A percentile compares a stretch with the other conserved stretches of the same genome.
These are phyloP conservation scores for Trichoderma atroviride DNA, from an alignment of 2,329 filamentous ascomycete genomes.

Conservation along the genomic window DNA sequence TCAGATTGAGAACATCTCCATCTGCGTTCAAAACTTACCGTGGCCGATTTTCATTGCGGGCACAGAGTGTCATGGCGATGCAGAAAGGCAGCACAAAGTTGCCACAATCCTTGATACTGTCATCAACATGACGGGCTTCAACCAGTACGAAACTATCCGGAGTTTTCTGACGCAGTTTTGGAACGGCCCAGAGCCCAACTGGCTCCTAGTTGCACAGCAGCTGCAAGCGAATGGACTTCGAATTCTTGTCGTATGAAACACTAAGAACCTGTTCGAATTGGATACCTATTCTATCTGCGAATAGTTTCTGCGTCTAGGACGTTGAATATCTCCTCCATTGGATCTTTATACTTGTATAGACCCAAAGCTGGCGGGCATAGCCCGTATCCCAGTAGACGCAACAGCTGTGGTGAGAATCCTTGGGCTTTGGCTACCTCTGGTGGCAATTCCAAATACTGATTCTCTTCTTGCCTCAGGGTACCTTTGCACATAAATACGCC, in stretches of 20 bases:
- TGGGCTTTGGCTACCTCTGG: conserved; percentile 36
- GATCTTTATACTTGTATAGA: conserved; percentile 43
- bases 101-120: conserved; percentile 29
- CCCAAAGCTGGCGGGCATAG: conserved; percentile 40
- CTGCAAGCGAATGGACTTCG: conserved; percentile 32
- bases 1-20: conserved; percentile 31
- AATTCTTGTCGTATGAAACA: conserved; percentile 31
- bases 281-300: conserved; percentile 30
- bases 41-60: conserved; percentile 39
- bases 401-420: conserved; percentile 38
- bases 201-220: conserved; percentile 33
- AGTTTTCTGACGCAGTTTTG: conserved; percentile 35
- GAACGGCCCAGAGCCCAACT: conserved; percentile 33
- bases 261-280: background rate
- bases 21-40: conserved; percentile 36
- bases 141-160: conserved; percentile 32
- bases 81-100: conserved; percentile 30
- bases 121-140: conserved; percentile 32
- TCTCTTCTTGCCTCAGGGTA: conserved; percentile 40
- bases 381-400: conserved; percentile 40
- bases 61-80: conserved; percentile 33
- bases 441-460: conserved; percentile 39
- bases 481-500: conserved; percentile 43
- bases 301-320: conserved; percentile 43
- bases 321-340: conserved; percentile 42